Conservation (phyloP, 2,329 filamentous ascomycete species). For the Colletotrichum tropicicola region DNA sequence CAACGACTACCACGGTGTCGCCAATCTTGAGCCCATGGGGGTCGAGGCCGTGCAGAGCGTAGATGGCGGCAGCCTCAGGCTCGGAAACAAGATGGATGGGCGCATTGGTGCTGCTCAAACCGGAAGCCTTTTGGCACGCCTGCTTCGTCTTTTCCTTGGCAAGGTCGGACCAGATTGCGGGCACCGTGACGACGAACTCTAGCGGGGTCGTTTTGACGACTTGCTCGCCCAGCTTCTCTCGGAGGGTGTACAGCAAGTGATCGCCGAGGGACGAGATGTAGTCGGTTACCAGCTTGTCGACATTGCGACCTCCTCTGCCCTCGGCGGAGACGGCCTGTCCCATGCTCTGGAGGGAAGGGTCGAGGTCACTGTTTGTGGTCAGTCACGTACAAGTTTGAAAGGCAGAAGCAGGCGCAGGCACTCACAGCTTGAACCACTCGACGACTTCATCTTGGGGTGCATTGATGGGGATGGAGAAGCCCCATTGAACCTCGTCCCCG, state of each 20-base stretch:
- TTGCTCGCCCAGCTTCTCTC: constrained; percentile 49
- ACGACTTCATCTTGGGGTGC: constrained; percentile 48
- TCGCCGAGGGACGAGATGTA: constrained; percentile 58
- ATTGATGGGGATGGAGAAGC: constrained; percentile 54
- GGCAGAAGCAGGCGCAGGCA: constrained; percentile 17
- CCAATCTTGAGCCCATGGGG: constrained; percentile 51
- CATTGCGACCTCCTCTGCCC: constrained; percentile 41
- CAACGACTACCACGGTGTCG: constrained; percentile 61
- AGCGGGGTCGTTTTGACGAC: constrained; percentile 54
- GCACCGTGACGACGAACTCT: constrained; percentile 65
- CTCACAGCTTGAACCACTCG: constrained; percentile 62
- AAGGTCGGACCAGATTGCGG: constrained; percentile 66
- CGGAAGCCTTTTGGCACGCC: constrained; percentile 50
- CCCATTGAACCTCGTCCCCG: constrained; percentile 55
- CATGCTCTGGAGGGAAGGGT: constrained; percentile 45
- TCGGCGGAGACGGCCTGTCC: constrained; percentile 38
- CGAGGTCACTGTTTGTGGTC: constrained; percentile 40
- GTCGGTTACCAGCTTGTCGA: constrained; percentile 53
- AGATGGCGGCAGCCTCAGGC: constrained; percentile 62
- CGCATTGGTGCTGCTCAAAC: constrained; percentile 37
- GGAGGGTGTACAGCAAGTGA: constrained; percentile 56
- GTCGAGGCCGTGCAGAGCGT: constrained; percentile 54
- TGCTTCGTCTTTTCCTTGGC: constrained; percentile 60
- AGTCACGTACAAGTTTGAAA: background rate
- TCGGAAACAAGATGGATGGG: constrained; percentile 59